A percentile compares a stretch with the other conserved stretches of the same genome.
Evolutionary conservation across 805 yeast genomes (phyloP).

Genomic region (Myxozyma neglecta): DNA sequence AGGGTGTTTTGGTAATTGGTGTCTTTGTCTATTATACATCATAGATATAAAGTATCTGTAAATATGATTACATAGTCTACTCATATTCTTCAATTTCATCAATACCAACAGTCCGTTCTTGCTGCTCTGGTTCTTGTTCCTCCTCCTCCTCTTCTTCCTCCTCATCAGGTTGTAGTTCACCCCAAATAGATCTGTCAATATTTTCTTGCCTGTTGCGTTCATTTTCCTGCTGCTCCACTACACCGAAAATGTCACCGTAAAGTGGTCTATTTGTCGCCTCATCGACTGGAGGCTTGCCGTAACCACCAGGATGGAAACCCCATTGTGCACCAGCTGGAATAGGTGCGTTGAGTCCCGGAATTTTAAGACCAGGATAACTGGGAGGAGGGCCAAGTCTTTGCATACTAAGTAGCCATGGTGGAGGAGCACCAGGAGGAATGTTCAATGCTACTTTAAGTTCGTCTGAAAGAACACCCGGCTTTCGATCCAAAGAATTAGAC

Average conservation of each 20-base stretch:
- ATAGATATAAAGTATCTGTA: neutral
- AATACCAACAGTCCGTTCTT: conserved; percentile 35
- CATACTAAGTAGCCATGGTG: conserved; percentile 82
- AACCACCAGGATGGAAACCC: conserved; percentile 47
- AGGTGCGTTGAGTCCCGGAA: conserved; percentile 55
- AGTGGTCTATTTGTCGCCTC: conserved; percentile 39
- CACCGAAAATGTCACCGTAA: conserved; percentile 42
- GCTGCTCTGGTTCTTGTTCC: conserved; percentile 43
- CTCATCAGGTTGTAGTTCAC: conserved; percentile 43
- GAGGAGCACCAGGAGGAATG: conserved; percentile 56
- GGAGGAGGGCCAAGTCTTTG: conserved; percentile 78
- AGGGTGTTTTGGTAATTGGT: neutral
- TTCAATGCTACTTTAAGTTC: conserved; percentile 70
- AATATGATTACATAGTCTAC: neutral
- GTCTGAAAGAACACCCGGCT: conserved; percentile 69
- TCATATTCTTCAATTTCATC: conserved; percentile 23
- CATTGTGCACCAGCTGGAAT: conserved; percentile 44
- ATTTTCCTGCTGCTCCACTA: conserved; percentile 12
- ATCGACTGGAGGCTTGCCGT: conserved; percentile 43
- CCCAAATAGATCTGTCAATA: conserved; percentile 36
- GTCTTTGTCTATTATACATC: neutral
- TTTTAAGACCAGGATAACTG: conserved; percentile 62
- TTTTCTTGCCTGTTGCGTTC: conserved; percentile 27
- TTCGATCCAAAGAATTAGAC: conserved; percentile 44
- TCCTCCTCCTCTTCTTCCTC: conserved; percentile 41